A percentile compares a stretch with the other conserved stretches of the same genome.
phyloP scores from a whole-genome alignment of 1,284 basidiomycete species.

The Apiotrichum mycotoxinovorans region DNA sequence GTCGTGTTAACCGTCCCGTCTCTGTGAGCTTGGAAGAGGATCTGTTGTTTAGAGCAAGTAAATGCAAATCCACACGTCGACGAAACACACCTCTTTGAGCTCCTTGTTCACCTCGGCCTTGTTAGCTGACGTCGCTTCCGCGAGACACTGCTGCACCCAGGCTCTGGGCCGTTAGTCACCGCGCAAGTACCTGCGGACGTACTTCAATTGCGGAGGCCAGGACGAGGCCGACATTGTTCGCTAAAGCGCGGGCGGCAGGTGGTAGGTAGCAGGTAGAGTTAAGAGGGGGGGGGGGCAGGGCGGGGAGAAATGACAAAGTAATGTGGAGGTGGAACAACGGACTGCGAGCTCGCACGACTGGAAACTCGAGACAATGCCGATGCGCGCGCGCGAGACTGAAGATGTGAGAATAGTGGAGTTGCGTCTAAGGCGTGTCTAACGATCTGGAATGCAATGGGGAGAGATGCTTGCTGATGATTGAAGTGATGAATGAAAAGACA shows the following conservation, averaged over 20 bases:
- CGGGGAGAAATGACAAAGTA: neutral
- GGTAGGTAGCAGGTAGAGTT: neutral
- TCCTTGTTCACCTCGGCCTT: slow-evolving; percentile 48
- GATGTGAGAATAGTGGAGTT: no score
- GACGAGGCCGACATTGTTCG: slow-evolving; percentile 31
- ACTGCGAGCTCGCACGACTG: no score
- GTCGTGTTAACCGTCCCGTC: slow-evolving; percentile 45
- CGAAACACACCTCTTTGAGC: slow-evolving; percentile 42
- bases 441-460: no score
- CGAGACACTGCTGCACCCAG: slow-evolving; percentile 48
- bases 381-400: no score
- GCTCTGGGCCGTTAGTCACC: slow-evolving; percentile 21
- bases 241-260: no score
- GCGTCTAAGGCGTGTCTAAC: no score
- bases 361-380: no score
- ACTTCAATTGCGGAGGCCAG: slow-evolving; percentile 44
- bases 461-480: no score
- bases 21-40: slow-evolving; percentile 47
- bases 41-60: slow-evolving; percentile 29
- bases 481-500: no score
- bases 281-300: neutral
- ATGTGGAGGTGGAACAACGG: neutral
- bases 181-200: slow-evolving; percentile 1
- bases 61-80: no score
- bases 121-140: slow-evolving; percentile 44